Conservation (phyloP, 352 stramenopile genomes). For the Globisporangium viniferum region DNA sequence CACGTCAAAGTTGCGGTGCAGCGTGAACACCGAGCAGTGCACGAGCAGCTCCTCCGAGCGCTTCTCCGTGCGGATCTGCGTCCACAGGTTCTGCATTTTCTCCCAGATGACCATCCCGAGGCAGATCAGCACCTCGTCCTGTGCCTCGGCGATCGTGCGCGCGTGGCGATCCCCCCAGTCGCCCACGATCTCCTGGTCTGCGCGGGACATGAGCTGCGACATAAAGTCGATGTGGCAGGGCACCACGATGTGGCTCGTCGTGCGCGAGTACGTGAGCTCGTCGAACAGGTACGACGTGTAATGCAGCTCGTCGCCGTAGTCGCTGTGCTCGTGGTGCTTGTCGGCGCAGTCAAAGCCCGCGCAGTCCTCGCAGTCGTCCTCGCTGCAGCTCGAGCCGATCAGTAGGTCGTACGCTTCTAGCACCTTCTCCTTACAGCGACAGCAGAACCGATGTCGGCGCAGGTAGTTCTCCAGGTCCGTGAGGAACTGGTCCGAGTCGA, state of each 20-base stretch:
- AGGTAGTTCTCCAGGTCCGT: constrained; percentile 83
- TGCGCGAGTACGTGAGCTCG: constrained; percentile 77
- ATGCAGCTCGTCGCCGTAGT: constrained; percentile 81
- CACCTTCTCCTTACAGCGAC: constrained; percentile 86
- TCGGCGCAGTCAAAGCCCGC: constrained; percentile 72
- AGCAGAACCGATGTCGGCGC: constrained; percentile 84
- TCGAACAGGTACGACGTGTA: constrained; percentile 88
- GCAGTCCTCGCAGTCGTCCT: constrained; percentile 86
- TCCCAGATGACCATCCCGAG: constrained; percentile 88
- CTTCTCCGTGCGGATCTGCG: constrained; percentile 72
- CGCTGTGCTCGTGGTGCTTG: constrained; percentile 65
- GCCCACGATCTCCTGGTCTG: constrained; percentile 78
- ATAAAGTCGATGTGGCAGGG: constrained; percentile 86
- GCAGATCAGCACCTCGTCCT: constrained; percentile 86
- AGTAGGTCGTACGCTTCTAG: constrained; percentile 86
- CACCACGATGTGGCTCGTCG: constrained; percentile 80
- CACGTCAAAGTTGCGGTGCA: constrained; percentile 82
- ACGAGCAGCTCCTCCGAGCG: constrained; percentile 75
- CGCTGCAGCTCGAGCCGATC: constrained; percentile 78
- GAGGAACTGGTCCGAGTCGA: constrained; percentile 86
- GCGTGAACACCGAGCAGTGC: constrained; percentile 69
- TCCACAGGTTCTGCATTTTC: constrained; percentile 84
- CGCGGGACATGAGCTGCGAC: constrained; percentile 79
- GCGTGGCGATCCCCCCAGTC: constrained; percentile 83
- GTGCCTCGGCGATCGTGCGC: constrained; percentile 79